Evolutionary conservation across 129 eudicot genomes (phyloP).

Genomic region (Kitagawia praeruptora): DNA sequence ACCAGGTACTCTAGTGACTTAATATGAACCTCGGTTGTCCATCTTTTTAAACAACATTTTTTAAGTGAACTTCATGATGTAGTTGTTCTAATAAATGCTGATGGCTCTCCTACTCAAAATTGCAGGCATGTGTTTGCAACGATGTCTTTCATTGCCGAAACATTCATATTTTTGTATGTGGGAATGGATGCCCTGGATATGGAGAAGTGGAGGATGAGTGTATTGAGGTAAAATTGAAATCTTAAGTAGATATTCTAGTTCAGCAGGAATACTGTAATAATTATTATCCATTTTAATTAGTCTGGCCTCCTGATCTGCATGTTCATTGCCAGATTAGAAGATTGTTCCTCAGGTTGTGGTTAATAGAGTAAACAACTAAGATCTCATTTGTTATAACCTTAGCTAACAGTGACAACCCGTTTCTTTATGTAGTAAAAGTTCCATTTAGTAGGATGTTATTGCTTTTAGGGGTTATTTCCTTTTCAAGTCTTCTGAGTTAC

Average conservation of each 20-base stretch:
- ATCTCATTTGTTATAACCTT: background rate
- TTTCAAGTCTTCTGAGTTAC: background rate
- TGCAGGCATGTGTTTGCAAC: conserved; percentile 91
- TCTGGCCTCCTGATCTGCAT: background rate
- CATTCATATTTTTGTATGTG: conserved; percentile 87
- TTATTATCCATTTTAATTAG: background rate
- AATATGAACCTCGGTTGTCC: background rate
- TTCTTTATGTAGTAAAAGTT: background rate
- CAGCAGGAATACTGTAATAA: background rate
- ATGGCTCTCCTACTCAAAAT: background rate
- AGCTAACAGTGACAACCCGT: background rate
- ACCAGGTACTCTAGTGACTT: conserved; percentile 30
- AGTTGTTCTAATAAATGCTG: background rate
- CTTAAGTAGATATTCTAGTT: background rate
- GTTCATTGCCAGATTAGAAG: background rate
- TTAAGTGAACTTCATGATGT: background rate
- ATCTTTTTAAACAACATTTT: background rate
- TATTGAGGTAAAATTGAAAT: conserved; percentile 36
- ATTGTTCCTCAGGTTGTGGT: background rate
- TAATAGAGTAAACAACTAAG: background rate
- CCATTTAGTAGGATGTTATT: background rate
- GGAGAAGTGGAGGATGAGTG: conserved; percentile 82
- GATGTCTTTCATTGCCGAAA: conserved; percentile 93
- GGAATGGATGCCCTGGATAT: conserved; percentile 92
- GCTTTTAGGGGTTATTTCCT: background rate